These are phyloP conservation scores for Pythium brachiatum DNA, from an alignment of 352 stramenopile genomes.

Conservation along the genomic window DNA sequence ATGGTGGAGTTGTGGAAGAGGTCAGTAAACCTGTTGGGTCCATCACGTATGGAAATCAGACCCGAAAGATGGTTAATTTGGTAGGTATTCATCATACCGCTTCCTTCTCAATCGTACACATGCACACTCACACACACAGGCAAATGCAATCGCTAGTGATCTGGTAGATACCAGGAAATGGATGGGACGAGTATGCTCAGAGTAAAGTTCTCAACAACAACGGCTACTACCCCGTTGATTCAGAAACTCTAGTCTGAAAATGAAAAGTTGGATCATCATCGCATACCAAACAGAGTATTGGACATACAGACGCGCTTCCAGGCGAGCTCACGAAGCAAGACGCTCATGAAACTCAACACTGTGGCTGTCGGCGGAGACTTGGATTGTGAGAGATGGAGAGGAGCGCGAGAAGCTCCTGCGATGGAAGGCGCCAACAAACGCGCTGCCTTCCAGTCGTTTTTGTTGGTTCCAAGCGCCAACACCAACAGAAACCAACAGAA, in stretches of 20 bases:
- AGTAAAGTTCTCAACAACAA: constrained; percentile 72
- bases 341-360: too few relatives aligned
- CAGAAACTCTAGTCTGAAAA: constrained; percentile 93
- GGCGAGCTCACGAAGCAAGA: neutral
- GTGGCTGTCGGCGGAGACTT: too few relatives aligned
- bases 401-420: neutral
- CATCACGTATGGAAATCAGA: constrained; percentile 89
- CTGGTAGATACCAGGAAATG: neutral
- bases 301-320: neutral
- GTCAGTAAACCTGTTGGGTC: constrained; percentile 75
- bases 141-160: too few relatives aligned
- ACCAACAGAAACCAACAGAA: constrained; percentile 4
- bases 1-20: constrained; percentile 33
- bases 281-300: constrained; percentile 34
- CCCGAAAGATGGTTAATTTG: constrained; percentile 90
- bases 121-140: neutral
- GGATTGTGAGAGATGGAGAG: neutral
- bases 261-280: constrained; percentile 78
- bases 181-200: constrained; percentile 54
- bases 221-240: constrained; percentile 86
- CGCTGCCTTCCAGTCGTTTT: constrained; percentile 13
- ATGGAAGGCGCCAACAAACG: too few relatives aligned
- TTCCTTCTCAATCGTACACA: constrained; percentile 7
- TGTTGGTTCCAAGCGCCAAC: neutral
- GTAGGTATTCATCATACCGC: constrained; percentile 74